Percentiles rank a stretch among this genome's conserved stretches.
Evolutionary conservation across 495 filamentous ascomycete species (phyloP).

Genomic region (Xylaria flabelliformis): DNA sequence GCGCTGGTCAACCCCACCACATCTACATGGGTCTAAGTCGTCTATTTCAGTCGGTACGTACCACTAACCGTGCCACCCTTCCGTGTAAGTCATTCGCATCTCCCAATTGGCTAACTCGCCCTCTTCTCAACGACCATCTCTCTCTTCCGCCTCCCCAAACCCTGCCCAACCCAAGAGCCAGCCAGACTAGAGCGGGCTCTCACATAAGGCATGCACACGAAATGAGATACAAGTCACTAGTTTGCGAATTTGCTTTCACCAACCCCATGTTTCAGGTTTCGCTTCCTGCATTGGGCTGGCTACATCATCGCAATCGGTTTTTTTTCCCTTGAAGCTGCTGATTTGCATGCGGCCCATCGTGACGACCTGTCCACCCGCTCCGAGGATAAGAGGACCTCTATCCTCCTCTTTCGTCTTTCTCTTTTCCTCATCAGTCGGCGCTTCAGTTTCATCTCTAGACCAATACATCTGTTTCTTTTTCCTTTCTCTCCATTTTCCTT

Average conservation of each 20-base stretch:
- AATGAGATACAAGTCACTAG: conserved; percentile 29
- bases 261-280: conserved; percentile 45
- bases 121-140: conserved; percentile 10
- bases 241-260: conserved; percentile 7
- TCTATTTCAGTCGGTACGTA: conserved; percentile 40
- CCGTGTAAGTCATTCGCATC: conserved; percentile 9
- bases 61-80: not conserved
- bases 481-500: conserved; percentile 28
- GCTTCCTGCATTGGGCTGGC: conserved; percentile 36
- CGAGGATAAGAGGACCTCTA: conserved; percentile 42
- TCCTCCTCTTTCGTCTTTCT: conserved; percentile 33
- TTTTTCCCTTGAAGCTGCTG: conserved; percentile 30
- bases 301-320: conserved; percentile 36
- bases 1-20: conserved; percentile 11
- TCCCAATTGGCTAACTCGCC: not conserved
- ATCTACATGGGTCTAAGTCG: not conserved
- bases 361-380: conserved; percentile 32
- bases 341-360: conserved; percentile 41
- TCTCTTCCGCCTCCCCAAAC: conserved; percentile 26
- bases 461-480: conserved; percentile 39
- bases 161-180: conserved; percentile 24
- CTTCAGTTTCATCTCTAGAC: conserved; percentile 45
- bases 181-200: conserved; percentile 30
- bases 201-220: conserved; percentile 23
- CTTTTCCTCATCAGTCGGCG: conserved; percentile 33